These are phyloP conservation scores for Gossypium laxum DNA, from an alignment of 441 rosid genomes.

Conservation along the genomic window DNA sequence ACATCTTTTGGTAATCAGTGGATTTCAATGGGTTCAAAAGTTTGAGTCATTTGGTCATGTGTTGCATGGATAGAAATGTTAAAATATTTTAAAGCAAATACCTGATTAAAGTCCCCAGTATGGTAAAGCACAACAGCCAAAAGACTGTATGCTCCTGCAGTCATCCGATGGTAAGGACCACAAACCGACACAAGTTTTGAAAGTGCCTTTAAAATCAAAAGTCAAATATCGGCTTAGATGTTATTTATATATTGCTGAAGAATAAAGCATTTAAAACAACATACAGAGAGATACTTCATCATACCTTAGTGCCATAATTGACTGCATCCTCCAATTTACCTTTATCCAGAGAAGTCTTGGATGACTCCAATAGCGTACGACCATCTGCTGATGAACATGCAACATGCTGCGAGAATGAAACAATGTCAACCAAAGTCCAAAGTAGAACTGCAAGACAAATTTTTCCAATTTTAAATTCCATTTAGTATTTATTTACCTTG, in stretches of 20 bases:
- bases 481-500: conserved; percentile 35
- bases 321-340: conserved; percentile 85
- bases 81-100: conserved; percentile 25
- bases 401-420: conserved; percentile 45
- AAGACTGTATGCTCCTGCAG: conserved; percentile 79
- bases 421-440: conserved; percentile 20
- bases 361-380: conserved; percentile 65
- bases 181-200: conserved; percentile 67
- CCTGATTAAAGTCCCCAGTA: conserved; percentile 84
- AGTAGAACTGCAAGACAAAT: conserved; percentile 6
- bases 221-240: conserved; percentile 19
- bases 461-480: conserved; percentile 3
- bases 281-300: conserved; percentile 6
- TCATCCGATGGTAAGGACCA: conserved; percentile 82
- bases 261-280: background rate
- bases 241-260: background rate
- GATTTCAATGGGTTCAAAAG: background rate
- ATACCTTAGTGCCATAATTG: conserved; percentile 63
- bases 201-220: conserved; percentile 54
- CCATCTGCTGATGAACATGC: conserved; percentile 83
- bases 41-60: background rate
- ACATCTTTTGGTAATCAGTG: background rate
- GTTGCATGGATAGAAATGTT: conserved; percentile 2
- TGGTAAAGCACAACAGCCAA: conserved; percentile 77
- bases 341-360: conserved; percentile 74